Evolutionary conservation across 192 early-diverging fungal genomes (phyloP), one percentile per base, ranked within the genome.

Genomic region (Geosiphon pyriformis): DNA sequence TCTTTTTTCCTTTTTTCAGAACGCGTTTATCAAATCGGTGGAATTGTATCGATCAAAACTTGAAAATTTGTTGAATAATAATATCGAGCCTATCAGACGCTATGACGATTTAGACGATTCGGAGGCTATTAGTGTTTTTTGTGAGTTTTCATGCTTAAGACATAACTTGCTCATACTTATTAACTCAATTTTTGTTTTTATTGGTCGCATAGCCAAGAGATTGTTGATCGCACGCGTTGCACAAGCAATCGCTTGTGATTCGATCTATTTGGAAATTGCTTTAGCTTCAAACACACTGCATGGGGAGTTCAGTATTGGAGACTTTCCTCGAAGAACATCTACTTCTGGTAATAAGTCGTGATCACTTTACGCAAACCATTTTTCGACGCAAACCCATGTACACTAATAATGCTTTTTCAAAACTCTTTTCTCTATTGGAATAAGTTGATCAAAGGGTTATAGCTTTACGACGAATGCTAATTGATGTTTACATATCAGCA

Each of bases 361-460:
- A 22, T 52, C 20, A n/a, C 4, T 20, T 52, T 10, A 46, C 3
- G 22, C 22, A 52, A 52, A 52, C 7, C 4, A 52, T 22, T 52
- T 7, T 48, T 73, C 73, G 56, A 51, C 56, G 10, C 69, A 70
- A 25, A 58, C 52, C n/a, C n/a, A n/a, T n/a, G n/a, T n/a, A n/a
- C n/a, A n/a, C n/a, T n/a, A n/a, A n/a, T n/a, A n/a, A n/a, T n/a
- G n/a, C n/a, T n/a, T n/a, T n/a, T n/a, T n/a, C n/a, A n/a, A n/a
- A n/a, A n/a, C n/a, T n/a, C n/a, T n/a, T n/a, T n/a, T n/a, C n/a
- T n/a, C n/a, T n/a, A n/a, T n/a, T n/a, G n/a, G n/a, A n/a, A n/a
- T 61, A 54, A 34, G 59, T 74, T 51, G 82, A 82, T 31, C 54
- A 62, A 33, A 74, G 62, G 49, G 70, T 74, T n/a, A 27, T 67